phyloP scores from a whole-genome alignment of 805 yeast species.

The Zygoascus tannicola region DNA sequence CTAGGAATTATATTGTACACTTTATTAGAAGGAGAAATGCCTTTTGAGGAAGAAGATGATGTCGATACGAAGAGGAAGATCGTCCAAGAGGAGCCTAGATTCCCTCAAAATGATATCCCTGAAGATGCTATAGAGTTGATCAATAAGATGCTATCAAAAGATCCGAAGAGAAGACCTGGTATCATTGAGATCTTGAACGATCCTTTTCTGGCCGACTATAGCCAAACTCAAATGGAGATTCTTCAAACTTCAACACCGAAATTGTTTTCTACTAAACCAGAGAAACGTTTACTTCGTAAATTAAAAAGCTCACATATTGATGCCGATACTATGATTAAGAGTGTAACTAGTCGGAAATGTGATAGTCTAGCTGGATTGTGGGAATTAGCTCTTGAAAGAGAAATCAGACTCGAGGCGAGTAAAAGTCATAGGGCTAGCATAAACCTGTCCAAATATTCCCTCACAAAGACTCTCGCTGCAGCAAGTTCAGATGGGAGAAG shows the following conservation, averaged over 20 bases:
- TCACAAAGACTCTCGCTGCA: background rate
- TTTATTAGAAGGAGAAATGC: conserved; percentile 76
- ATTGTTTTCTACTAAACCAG: conserved; percentile 53
- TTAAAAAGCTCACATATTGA: conserved; percentile 57
- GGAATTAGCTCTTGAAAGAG: conserved; percentile 53
- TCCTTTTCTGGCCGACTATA: conserved; percentile 42
- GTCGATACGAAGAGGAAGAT: conserved; percentile 50
- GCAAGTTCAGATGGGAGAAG: background rate
- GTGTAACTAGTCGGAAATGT: conserved; percentile 50
- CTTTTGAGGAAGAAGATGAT: conserved; percentile 79
- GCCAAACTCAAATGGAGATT: conserved; percentile 35
- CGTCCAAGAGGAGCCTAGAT: conserved; percentile 55
- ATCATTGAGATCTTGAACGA: conserved; percentile 42
- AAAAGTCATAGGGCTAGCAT: conserved; percentile 9
- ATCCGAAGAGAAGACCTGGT: conserved; percentile 55
- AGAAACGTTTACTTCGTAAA: conserved; percentile 49
- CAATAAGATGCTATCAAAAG: conserved; percentile 49
- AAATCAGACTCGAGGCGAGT: conserved; percentile 20
- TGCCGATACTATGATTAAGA: conserved; percentile 45
- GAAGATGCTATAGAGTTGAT: conserved; percentile 44
- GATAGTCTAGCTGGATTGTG: conserved; percentile 70
- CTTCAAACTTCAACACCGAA: conserved; percentile 27
- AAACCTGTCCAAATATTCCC: conserved; percentile 9
- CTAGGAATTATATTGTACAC: conserved; percentile 84
- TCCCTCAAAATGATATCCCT: conserved; percentile 29